Evolutionary conservation across 371 early-diverging fungal genomes (phyloP).

Genomic region (Mortierella sp.): DNA sequence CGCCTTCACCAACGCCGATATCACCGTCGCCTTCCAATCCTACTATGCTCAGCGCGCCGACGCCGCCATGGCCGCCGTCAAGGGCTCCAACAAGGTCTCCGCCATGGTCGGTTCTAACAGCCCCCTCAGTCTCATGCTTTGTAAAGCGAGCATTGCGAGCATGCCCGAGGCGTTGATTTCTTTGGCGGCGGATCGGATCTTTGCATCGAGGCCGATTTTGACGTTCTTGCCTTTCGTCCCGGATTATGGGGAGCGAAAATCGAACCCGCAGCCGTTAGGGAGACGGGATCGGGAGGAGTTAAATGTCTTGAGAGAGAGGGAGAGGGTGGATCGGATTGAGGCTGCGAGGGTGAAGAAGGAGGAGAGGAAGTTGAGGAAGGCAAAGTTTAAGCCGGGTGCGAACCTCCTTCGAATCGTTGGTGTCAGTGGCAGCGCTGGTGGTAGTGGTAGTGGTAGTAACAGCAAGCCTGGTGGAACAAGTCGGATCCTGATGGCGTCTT

Average conservation of each 20-base stretch:
- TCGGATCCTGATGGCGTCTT: conserved; percentile 14
- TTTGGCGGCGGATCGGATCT: conserved; percentile 29
- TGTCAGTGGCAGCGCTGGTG: not conserved
- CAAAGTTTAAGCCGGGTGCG: not conserved
- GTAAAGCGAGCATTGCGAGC: conserved; percentile 24
- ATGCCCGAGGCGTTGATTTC: conserved; percentile 25
- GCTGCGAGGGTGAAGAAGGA: not conserved
- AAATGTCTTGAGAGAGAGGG: conserved; percentile 3
- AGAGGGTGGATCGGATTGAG: conserved; percentile 1
- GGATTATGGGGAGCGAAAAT: conserved; percentile 31
- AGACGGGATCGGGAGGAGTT: conserved; percentile 42
- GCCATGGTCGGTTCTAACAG: conserved; percentile 10
- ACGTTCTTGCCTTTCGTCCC: conserved; percentile 32
- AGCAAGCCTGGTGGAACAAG: not conserved
- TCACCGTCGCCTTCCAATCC: conserved; percentile 30
- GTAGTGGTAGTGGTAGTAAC: not conserved
- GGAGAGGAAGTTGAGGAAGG: not conserved
- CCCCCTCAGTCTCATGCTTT: conserved; percentile 8
- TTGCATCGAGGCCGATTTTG: conserved; percentile 34
- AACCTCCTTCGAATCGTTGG: not conserved
- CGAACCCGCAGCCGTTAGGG: conserved; percentile 25
- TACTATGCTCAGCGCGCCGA: conserved; percentile 33
- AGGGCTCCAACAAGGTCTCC: conserved; percentile 20
- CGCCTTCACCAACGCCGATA: conserved; percentile 20
- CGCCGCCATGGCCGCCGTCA: conserved; percentile 32